Evolutionary conservation across 2,329 filamentous ascomycete genomes (phyloP).

Genomic region (Fusarium sp.): DNA sequence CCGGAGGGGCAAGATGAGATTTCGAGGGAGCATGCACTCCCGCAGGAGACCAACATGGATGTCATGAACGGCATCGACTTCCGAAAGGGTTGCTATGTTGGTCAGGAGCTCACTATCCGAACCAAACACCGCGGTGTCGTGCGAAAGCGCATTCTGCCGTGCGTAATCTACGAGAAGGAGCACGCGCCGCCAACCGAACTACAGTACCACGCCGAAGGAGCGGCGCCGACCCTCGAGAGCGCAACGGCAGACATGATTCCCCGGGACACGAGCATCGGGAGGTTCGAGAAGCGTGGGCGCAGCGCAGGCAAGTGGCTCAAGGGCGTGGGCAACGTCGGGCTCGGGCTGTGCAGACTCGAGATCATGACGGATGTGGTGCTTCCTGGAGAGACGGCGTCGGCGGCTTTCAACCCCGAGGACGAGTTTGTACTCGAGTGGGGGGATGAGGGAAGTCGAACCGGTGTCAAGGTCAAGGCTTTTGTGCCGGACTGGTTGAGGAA

Average conservation of each 20-base stretch:
- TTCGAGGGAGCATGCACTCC: conserved; percentile 75
- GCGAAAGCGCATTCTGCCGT: conserved; percentile 87
- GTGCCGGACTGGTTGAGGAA: conserved; percentile 80
- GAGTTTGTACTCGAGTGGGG: conserved; percentile 71
- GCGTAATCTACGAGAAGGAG: conserved; percentile 73
- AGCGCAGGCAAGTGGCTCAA: conserved; percentile 84
- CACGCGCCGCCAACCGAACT: conserved; percentile 55
- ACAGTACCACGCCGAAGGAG: conserved; percentile 57
- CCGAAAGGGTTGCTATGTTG: conserved; percentile 95
- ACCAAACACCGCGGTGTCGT: conserved; percentile 96
- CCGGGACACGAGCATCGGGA: conserved; percentile 61
- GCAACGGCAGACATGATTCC: conserved; percentile 54
- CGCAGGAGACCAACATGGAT: conserved; percentile 92
- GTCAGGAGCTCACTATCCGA: conserved; percentile 95
- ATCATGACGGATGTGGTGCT: conserved; percentile 86
- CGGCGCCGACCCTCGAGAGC: conserved; percentile 39
- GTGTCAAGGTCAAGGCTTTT: conserved; percentile 78
- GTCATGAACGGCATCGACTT: conserved; percentile 89
- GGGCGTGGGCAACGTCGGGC: conserved; percentile 85
- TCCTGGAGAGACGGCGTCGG: conserved; percentile 74
- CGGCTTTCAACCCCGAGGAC: conserved; percentile 70
- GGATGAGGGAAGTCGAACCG: conserved; percentile 53
- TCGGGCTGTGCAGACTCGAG: conserved; percentile 88
- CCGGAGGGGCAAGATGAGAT: conserved; percentile 89
- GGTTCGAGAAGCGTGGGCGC: conserved; percentile 69